phyloP scores from a whole-genome alignment of 306 rosid genomes.

The Herpetospermum pedunculosum region DNA sequence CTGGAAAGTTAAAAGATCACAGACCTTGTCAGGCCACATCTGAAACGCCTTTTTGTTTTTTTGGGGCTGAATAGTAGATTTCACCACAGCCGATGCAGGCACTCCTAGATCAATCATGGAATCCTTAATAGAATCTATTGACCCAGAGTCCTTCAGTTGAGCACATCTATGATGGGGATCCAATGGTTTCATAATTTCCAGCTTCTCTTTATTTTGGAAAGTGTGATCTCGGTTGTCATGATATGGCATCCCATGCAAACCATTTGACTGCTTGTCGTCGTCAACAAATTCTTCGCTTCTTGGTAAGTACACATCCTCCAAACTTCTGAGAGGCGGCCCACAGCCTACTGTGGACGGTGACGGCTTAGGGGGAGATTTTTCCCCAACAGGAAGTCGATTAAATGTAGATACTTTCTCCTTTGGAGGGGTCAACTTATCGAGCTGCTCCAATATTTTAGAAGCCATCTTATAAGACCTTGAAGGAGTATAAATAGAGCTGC shows the following conservation, averaged over 20 bases:
- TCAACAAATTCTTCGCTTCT: slow-evolving; percentile 23
- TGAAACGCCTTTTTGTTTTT: slow-evolving; percentile 45
- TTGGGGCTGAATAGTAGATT: slow-evolving; percentile 15
- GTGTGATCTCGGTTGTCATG: slow-evolving; percentile 21
- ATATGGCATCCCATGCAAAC: background rate
- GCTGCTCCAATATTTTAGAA: slow-evolving; percentile 65
- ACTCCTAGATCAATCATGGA: slow-evolving; percentile 3
- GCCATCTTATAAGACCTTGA: slow-evolving; percentile 64
- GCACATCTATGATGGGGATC: slow-evolving; percentile 24
- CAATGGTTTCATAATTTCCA: slow-evolving; percentile 30
- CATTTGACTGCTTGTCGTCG: slow-evolving; percentile 5
- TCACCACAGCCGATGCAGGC: slow-evolving; percentile 23
- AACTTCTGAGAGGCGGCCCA: slow-evolving; percentile 70
- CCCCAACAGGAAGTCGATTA: slow-evolving; percentile 22
- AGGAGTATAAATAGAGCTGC: slow-evolving; percentile 20
- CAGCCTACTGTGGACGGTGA: slow-evolving; percentile 56
- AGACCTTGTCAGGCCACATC: slow-evolving; percentile 85
- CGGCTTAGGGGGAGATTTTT: slow-evolving; percentile 46
- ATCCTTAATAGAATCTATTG: slow-evolving; percentile 21
- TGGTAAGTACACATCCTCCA: slow-evolving; percentile 58
- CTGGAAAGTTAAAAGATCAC: background rate
- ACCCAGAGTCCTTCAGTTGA: slow-evolving; percentile 17
- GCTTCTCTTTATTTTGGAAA: slow-evolving; percentile 28
- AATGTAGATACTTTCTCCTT: slow-evolving; percentile 43
- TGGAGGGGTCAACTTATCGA: slow-evolving; percentile 63